A percentile compares a stretch with the other conserved stretches of the same genome.
Conservation (phyloP, 192 early-diverging fungal genomes). For the Bifiguratus adelaidae region DNA sequence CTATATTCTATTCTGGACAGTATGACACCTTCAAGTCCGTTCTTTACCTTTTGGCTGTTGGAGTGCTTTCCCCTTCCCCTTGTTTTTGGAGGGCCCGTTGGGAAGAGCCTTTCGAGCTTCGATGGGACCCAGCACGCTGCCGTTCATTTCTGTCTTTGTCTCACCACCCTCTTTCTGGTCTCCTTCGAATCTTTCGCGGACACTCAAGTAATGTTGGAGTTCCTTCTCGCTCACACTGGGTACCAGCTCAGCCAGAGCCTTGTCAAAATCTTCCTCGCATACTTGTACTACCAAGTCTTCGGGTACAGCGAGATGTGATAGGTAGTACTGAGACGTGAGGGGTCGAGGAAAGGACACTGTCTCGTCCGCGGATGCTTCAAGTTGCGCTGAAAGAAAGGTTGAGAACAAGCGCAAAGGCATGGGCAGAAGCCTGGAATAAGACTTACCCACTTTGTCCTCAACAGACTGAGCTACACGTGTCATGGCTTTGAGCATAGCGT, state of each 20-base stretch:
- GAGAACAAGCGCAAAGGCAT: not conserved
- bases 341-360: slow-evolving; percentile 34
- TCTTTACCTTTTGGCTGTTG: too few species aligned
- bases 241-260: slow-evolving; percentile 72
- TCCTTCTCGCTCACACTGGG: slow-evolving; percentile 86
- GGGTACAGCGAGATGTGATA: slow-evolving; percentile 67
- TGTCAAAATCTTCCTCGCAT: slow-evolving; percentile 68
- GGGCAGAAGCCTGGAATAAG: not conserved
- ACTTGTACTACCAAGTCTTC: slow-evolving; percentile 77
- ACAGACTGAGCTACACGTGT: slow-evolving; percentile 70
- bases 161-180: slow-evolving; percentile 1
- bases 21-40: too few species aligned
- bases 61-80: too few species aligned
- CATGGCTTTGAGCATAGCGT: slow-evolving; percentile 96
- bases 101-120: too few species aligned
- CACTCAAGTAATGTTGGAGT: slow-evolving; percentile 70
- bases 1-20: too few species aligned
- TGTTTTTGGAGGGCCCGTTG: too few species aligned
- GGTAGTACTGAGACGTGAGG: slow-evolving; percentile 82
- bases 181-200: slow-evolving; percentile 75
- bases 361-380: slow-evolving; percentile 3
- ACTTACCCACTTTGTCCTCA: slow-evolving; percentile 32
- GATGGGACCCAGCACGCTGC: too few species aligned
- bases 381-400: slow-evolving; percentile 3
- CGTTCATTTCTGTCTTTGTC: too few species aligned